phyloP scores from a whole-genome alignment of 257 asterid species.

The Solanum peruvianum region DNA sequence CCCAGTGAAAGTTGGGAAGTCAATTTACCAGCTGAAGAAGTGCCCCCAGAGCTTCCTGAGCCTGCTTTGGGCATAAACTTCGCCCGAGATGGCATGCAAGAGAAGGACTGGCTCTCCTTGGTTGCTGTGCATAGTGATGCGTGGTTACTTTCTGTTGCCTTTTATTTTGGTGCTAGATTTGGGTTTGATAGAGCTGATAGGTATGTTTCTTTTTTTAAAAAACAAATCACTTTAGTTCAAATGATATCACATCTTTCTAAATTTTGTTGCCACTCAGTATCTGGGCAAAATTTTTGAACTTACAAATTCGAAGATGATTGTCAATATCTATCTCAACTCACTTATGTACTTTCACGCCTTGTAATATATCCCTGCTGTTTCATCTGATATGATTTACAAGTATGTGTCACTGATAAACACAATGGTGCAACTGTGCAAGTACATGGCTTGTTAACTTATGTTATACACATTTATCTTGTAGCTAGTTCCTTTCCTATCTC shows the following conservation, averaged over 20 bases:
- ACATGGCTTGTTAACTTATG: not conserved
- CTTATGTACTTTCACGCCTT: not conserved
- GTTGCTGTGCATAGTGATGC: conserved; percentile 1
- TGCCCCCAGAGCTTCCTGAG: not conserved
- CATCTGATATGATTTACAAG: not conserved
- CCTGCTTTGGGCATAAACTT: conserved; percentile 1
- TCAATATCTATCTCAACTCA: not conserved
- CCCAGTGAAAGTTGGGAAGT: not conserved
- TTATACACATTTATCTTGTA: not conserved
- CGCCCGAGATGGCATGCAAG: conserved; percentile 5
- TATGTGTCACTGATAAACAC: not conserved
- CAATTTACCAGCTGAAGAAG: conserved; percentile 2
- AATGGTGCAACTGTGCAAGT: not conserved
- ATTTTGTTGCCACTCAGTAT: not conserved
- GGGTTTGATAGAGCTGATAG: conserved; percentile 1
- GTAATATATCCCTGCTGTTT: not conserved
- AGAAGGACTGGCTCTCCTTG: conserved; percentile 1
- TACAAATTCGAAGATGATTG: not conserved
- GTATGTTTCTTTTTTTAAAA: not conserved
- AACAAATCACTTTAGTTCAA: not conserved
- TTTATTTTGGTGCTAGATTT: conserved; percentile 1
- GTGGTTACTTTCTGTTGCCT: not conserved
- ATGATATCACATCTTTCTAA: not conserved
- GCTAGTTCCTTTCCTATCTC: not conserved
- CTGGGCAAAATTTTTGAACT: not conserved